These are phyloP conservation scores for Yamadazyma tumulicola DNA, from an alignment of 805 yeast species.

Conservation along the genomic window DNA sequence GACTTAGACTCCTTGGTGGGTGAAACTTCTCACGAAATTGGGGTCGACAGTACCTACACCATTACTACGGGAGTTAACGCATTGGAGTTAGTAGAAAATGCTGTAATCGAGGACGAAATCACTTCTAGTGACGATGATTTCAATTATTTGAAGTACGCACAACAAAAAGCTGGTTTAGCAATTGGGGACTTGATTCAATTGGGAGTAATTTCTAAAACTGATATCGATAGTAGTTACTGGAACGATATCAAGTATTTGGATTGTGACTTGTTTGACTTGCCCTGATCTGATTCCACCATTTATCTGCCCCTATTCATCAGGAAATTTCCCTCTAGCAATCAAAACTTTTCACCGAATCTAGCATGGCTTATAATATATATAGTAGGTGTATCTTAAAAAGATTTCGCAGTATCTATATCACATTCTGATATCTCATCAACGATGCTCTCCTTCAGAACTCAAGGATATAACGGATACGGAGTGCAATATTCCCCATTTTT, in stretches of 20 bases:
- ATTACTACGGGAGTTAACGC: constrained; percentile 55
- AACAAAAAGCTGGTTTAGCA: constrained; percentile 68
- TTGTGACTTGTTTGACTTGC: constrained; percentile 13
- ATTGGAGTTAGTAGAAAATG: constrained; percentile 25
- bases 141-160: constrained; percentile 71
- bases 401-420: too few relatives aligned
- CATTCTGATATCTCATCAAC: not conserved
- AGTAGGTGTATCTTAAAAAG: too few relatives aligned
- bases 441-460: constrained; percentile 72
- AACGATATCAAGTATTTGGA: constrained; percentile 40
- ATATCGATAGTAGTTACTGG: constrained; percentile 22
- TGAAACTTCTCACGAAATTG: constrained; percentile 22
- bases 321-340: too few relatives aligned
- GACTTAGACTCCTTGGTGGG: constrained; percentile 9
- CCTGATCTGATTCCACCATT: constrained; percentile 1
- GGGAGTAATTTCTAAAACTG: constrained; percentile 41
- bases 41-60: constrained; percentile 39
- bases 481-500: constrained; percentile 88
- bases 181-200: constrained; percentile 71
- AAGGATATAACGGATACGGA: constrained; percentile 82
- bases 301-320: not conserved
- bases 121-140: constrained; percentile 58
- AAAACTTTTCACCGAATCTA: too few relatives aligned
- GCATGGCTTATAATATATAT: too few relatives aligned
- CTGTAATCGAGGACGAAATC: constrained; percentile 29